These are phyloP conservation scores for Neoscytalidium dimidiatum DNA, from an alignment of 2,329 filamentous ascomycete genomes.

Conservation along the genomic window DNA sequence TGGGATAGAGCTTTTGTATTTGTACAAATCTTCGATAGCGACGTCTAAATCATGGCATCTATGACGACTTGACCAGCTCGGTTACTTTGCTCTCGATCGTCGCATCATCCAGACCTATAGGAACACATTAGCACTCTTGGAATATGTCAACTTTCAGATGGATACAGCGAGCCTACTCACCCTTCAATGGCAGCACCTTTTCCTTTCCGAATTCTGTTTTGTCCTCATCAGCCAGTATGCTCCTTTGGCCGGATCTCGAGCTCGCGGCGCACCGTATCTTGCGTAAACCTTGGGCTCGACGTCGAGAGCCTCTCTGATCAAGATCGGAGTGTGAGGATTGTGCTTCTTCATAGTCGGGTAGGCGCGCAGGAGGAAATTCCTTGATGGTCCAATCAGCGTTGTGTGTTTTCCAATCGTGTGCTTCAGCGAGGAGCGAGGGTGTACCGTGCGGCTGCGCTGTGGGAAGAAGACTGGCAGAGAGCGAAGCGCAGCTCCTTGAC, in stretches of 20 bases:
- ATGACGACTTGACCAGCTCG: conserved; percentile 56
- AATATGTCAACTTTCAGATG: not conserved
- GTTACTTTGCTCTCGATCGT: conserved; percentile 70
- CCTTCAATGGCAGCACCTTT: conserved; percentile 63
- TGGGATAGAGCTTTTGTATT: not conserved
- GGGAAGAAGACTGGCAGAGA: conserved; percentile 92
- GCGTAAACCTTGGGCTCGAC: conserved; percentile 86
- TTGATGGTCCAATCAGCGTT: conserved; percentile 40
- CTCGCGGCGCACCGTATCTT: conserved; percentile 72
- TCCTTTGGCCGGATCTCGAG: not conserved
- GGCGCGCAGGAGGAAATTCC: conserved; percentile 84
- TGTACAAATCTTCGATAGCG: conserved; percentile 1
- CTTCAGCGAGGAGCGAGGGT: conserved; percentile 12
- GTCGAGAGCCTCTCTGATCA: conserved; percentile 88
- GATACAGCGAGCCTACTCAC: conserved; percentile 39
- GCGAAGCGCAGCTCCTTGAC: conserved; percentile 97
- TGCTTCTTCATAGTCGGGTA: conserved; percentile 99
- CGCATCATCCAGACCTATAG: conserved; percentile 65
- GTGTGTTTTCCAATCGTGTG: conserved; percentile 13
- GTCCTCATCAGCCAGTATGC: not conserved
- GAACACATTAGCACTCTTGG: conserved; percentile 20
- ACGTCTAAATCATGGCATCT: conserved; percentile 6
- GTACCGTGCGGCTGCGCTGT: conserved; percentile 86
- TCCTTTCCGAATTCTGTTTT: conserved; percentile 65
- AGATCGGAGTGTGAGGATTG: conserved; percentile 90